Percentiles rank a stretch among this genome's conserved stretches.
phyloP scores from a whole-genome alignment of 805 yeast species.

The Danielozyma ontarioensis region DNA sequence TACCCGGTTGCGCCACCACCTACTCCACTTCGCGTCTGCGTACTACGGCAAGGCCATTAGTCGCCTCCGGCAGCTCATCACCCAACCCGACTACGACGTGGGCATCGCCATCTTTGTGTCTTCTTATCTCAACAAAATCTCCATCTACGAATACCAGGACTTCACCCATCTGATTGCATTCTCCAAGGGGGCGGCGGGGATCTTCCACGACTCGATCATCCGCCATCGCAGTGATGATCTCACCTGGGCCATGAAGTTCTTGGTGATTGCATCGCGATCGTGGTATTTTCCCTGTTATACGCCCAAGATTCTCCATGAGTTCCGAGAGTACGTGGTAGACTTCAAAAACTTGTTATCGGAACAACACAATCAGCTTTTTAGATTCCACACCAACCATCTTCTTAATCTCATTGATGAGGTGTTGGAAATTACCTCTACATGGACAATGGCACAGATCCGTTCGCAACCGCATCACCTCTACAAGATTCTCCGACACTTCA shows the following conservation, averaged over 20 bases:
- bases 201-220: slow-evolving; percentile 11
- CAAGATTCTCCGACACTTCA: slow-evolving; percentile 15
- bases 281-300: slow-evolving; percentile 10
- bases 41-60: slow-evolving; percentile 11
- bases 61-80: slow-evolving; percentile 2
- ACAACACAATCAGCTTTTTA: slow-evolving; percentile 1
- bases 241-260: slow-evolving; percentile 7
- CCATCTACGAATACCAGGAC: slow-evolving; percentile 15
- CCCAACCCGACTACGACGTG: slow-evolving; percentile 5
- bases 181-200: slow-evolving; percentile 15
- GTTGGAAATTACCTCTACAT: background rate
- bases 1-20: background rate
- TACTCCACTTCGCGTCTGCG: slow-evolving; percentile 3
- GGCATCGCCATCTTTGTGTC: slow-evolving; percentile 14
- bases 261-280: slow-evolving; percentile 13
- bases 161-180: slow-evolving; percentile 13
- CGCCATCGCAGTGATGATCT: background rate
- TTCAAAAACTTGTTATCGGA: slow-evolving; percentile 2
- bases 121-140: slow-evolving; percentile 14
- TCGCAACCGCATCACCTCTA: slow-evolving; percentile 8
- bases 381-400: slow-evolving; percentile 9
- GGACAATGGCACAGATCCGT: slow-evolving; percentile 1
- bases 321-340: slow-evolving; percentile 8
- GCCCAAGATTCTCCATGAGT: slow-evolving; percentile 16
- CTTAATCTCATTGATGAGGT: slow-evolving; percentile 4